Base-by-base conservation (phyloP, 441 rosid genomes). In the Populus hybrid region DNA sequence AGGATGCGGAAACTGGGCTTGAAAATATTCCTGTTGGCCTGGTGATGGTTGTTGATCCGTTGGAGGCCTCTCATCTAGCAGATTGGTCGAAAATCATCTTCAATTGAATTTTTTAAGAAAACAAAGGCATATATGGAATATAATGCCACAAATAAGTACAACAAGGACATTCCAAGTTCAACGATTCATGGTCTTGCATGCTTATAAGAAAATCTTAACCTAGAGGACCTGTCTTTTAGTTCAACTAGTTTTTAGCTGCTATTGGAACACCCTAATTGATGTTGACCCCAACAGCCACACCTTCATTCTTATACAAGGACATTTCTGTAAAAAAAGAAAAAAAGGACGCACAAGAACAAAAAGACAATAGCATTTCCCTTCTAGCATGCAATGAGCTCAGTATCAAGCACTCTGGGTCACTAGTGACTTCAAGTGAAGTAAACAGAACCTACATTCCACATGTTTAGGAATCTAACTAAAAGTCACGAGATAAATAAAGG, bases 1-100 rank as follows among this genome's bases (percentile, higher is more conserved):
- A 28, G 89, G 91, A 80, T 86, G 89, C 2, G 90, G 96, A 87
- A 87, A 91, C 77, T 90, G 98, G 71, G 90, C 93, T 81, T 88
- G 95, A 80, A 85, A 83, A 83, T 90, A 85, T 78, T 91, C 97
- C 75, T 82, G 90, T 70, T 77, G 82, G 28, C 82, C 89, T 26
- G 76, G 74, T 4, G 83, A 84, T 76, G 87, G 86, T 80, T 84
- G 91, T 68, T 86, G 94, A 87, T 90, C 87, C 71, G 75, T 50
- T 21, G 91, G 77, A 78, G 89, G 81, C 83, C 88, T 89, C 75
- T 84, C 91, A 84, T 88, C 98, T 94, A 88, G 75, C 78, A 76
- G 66, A 82, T 53, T 64, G 40, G 74, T 35, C 70, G 36, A 36
- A 45, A 66, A 59, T 64, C 35, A 3, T 35, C 63, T 63, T 69